Evolutionary conservation across 129 eudicot genomes (phyloP).

Genomic region (Pulicaria dysenterica): DNA sequence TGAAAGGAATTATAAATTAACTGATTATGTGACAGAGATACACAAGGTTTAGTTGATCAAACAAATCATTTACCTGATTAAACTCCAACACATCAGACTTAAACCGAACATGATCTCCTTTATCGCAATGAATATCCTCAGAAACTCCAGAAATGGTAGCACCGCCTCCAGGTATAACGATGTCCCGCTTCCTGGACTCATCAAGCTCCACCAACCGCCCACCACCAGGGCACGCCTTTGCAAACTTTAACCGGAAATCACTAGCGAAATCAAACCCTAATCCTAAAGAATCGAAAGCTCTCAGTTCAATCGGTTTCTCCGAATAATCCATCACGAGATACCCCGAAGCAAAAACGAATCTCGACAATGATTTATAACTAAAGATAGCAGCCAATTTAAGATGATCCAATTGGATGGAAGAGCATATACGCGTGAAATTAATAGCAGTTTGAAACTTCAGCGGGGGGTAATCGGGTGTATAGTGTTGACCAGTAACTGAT

Average conservation of each 20-base stretch:
- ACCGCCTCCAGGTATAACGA: conserved; percentile 60
- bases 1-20: not conserved
- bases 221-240: conserved; percentile 55
- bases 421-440: conserved; percentile 35
- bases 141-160: conserved; percentile 63
- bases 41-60: not conserved
- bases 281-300: conserved; percentile 72
- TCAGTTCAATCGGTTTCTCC: conserved; percentile 52
- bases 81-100: conserved; percentile 93
- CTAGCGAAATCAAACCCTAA: conserved; percentile 91
- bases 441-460: conserved; percentile 4
- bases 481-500: conserved; percentile 34
- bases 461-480: conserved; percentile 12
- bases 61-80: conserved; percentile 56
- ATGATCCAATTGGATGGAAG: conserved; percentile 10
- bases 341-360: not conserved
- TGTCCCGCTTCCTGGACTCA: conserved; percentile 47
- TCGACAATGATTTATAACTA: conserved; percentile 1
- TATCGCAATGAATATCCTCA: conserved; percentile 77
- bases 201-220: conserved; percentile 40
- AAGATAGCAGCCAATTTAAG: conserved; percentile 9
- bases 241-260: conserved; percentile 86
- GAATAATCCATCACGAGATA: conserved; percentile 30
- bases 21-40: not conserved
- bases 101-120: conserved; percentile 82